Percentiles rank a stretch among this genome's conserved stretches.
phyloP scores from a whole-genome alignment of 2,329 filamentous ascomycete genomes.

The Penicillium sp. region DNA sequence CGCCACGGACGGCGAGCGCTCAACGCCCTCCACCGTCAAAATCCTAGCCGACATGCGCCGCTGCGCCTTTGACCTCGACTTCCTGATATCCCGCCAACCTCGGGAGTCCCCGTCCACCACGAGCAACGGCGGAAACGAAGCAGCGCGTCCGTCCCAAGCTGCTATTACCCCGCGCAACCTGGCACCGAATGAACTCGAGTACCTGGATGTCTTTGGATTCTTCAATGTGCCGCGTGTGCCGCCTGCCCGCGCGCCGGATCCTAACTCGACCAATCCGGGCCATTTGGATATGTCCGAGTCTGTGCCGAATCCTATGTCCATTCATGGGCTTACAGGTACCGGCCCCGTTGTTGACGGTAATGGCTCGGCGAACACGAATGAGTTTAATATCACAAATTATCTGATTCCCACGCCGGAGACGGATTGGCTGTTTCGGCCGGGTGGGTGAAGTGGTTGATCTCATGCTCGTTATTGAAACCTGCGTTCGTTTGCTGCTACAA shows the following conservation, averaged over 20 bases:
- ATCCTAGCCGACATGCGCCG: conserved; percentile 91
- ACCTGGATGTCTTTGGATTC: conserved; percentile 90
- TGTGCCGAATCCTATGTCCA: conserved; percentile 39
- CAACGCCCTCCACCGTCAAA: conserved; percentile 79
- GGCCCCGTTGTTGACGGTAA: conserved; percentile 22
- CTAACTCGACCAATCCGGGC: conserved; percentile 21
- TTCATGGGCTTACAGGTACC: conserved; percentile 35
- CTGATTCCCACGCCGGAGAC: conserved; percentile 49
- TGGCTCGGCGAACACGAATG: conserved; percentile 31
- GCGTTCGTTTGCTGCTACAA: not conserved
- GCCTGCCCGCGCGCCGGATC: conserved; percentile 35
- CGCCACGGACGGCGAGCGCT: conserved; percentile 65
- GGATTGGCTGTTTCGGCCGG: conserved; percentile 46
- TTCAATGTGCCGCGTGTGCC: conserved; percentile 84
- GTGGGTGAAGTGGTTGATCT: conserved; percentile 6
- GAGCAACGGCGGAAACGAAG: conserved; percentile 25
- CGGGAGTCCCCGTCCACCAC: conserved; percentile 42
- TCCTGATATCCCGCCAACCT: conserved; percentile 82
- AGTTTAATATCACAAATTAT: conserved; percentile 50
- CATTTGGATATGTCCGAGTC: conserved; percentile 29
- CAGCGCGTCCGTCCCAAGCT: conserved; percentile 4
- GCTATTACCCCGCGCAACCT: conserved; percentile 62
- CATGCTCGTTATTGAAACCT: not conserved
- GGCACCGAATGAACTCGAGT: conserved; percentile 81
- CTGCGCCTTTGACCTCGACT: conserved; percentile 86